Evolutionary conservation across 257 asterid genomes (phyloP).

Genomic region (Lantana camara): DNA sequence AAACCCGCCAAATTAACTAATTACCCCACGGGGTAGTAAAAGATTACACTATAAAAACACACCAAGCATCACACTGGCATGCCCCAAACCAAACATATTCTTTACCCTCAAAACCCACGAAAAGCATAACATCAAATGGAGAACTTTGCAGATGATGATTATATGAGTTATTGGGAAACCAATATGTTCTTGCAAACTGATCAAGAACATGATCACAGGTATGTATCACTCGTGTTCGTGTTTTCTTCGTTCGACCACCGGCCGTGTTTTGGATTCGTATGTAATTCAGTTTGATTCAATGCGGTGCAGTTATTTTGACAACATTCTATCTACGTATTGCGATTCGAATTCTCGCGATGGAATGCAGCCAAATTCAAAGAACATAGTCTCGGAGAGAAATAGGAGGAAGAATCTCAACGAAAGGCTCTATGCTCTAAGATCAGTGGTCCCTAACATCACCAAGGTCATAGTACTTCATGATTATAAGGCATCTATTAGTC

Average conservation of each 20-base stretch:
- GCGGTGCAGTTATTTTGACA: conserved; percentile 51
- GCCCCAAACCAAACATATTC: too few species aligned
- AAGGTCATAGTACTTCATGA: conserved; percentile 40
- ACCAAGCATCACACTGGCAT: neutral
- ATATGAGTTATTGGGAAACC: conserved; percentile 55
- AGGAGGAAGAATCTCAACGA: conserved; percentile 80
- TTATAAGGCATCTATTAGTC: neutral
- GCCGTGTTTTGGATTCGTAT: too few species aligned
- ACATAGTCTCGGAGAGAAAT: conserved; percentile 74
- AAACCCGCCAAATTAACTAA: too few species aligned
- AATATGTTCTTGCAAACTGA: conserved; percentile 55
- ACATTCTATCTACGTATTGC: conserved; percentile 48
- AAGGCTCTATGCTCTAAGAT: conserved; percentile 69
- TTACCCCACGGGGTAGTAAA: neutral
- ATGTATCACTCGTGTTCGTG: too few species aligned
- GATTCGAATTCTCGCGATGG: conserved; percentile 88
- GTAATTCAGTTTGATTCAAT: neutral
- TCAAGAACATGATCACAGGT: conserved; percentile 57
- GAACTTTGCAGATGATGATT: conserved; percentile 47
- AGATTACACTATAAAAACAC: neutral
- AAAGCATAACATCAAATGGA: conserved; percentile 37
- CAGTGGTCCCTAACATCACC: conserved; percentile 84
- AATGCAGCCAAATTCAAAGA: conserved; percentile 60
- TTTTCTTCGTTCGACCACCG: too few species aligned
- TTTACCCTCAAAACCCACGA: neutral